Evolutionary conservation across 164 flowering plant genomes (phyloP).

Genomic region (Akebia trifoliata): DNA sequence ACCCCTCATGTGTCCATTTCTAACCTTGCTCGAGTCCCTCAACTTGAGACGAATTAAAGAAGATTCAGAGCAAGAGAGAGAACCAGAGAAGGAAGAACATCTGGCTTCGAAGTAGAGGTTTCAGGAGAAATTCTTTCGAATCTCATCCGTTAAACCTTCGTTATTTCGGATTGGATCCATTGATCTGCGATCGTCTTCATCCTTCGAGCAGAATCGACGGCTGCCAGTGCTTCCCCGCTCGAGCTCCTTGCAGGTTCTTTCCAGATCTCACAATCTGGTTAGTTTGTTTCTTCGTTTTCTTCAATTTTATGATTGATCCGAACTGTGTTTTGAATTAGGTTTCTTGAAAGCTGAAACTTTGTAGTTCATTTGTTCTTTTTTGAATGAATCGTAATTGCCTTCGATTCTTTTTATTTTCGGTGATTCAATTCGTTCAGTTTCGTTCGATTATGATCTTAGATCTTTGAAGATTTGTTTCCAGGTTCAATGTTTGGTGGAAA

Average conservation of each 20-base stretch:
- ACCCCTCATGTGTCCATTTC: slow-evolving; percentile 1
- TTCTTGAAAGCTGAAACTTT: not conserved
- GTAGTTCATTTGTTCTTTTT: not conserved
- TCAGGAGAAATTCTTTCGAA: slow-evolving; percentile 6
- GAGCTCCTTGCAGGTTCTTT: not conserved
- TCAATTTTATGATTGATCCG: not conserved
- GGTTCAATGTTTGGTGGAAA: not conserved
- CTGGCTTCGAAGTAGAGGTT: slow-evolving; percentile 12
- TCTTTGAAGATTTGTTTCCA: not conserved
- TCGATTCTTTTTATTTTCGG: not conserved
- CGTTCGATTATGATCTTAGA: not conserved
- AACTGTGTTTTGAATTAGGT: not conserved
- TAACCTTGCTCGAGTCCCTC: too few species aligned
- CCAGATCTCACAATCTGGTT: slow-evolving; percentile 12
- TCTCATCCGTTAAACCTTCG: slow-evolving; percentile 10
- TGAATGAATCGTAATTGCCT: not conserved
- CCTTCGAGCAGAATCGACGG: slow-evolving; percentile 1
- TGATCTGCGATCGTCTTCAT: not conserved
- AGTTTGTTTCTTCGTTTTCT: slow-evolving; percentile 11
- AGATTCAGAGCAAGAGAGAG: slow-evolving; percentile 9
- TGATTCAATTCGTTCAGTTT: not conserved
- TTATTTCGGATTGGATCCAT: slow-evolving; percentile 2
- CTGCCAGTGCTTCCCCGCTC: not conserved
- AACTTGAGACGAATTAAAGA: not conserved
- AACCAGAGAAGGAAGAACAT: not conserved